Evolutionary conservation across 768 basidiomycete species (phyloP), one percentile per base, ranked within the genome.

Genomic region (Mycena haematopus): DNA sequence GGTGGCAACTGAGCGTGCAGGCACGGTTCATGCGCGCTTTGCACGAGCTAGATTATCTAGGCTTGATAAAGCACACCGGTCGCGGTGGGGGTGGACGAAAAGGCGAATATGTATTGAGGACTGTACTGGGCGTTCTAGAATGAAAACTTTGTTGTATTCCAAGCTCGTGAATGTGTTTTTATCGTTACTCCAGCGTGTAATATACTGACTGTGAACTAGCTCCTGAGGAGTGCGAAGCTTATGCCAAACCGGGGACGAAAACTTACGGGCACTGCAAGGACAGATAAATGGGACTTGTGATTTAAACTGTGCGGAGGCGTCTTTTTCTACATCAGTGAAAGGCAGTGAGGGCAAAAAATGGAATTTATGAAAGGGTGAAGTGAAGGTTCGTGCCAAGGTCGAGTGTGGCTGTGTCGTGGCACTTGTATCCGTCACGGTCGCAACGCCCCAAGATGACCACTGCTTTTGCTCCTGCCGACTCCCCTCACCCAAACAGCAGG

Each of bases 41-140:
- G 72, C 93, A 95, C 62, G 92, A 93, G 69, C 80, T 95, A 42
- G 92, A 94, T 70, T 88, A 86, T 68, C 74, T 93, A 36, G 93
- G 93, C 9, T 84, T 94, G 69, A 76, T 93, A 70, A 91, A 90
- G 70, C 91, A 91, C 64, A 92, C 90, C 0, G 50, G 66, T 22
- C 49, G 62, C 4, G 66, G 66, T 24, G 66, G 66, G 7, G 66
- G 62, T 5, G 85, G 88, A 46, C 79, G 91, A 56, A 93, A 91
- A 74, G 82, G 80, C 9, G 93, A 93, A 69, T 92, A 92, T 76
- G 85, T 94, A 50, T 69, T 87, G 66, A 79, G 87, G 68, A 87
- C 87, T 0, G 80, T 88, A 5, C 90, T 87, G 65, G 91, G 92
- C 15, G 47, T 55, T 17, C 22, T 60, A 17, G 58, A 60, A 6